These are phyloP conservation scores for Sporothrix variecibatus DNA, from an alignment of 2,329 filamentous ascomycete species.

Conservation along the genomic window DNA sequence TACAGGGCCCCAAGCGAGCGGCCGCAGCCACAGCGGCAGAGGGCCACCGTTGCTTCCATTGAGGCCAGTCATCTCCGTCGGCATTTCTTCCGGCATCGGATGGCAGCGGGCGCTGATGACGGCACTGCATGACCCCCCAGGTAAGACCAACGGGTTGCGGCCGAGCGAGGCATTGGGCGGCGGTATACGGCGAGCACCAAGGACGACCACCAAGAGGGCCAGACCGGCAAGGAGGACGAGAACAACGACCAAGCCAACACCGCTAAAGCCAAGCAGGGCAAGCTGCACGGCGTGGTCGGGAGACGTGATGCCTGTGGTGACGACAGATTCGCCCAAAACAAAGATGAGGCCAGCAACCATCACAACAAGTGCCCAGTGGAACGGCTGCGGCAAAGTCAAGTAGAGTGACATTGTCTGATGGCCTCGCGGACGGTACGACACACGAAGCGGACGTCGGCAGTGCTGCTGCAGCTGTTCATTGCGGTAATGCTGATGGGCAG, in stretches of 20 bases:
- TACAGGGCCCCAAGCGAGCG: slow-evolving; percentile 51
- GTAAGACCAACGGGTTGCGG: slow-evolving; percentile 52
- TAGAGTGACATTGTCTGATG: slow-evolving; percentile 51
- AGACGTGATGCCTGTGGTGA: slow-evolving; percentile 34
- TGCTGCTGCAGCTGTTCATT: slow-evolving; percentile 18
- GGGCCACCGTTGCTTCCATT: slow-evolving; percentile 26
- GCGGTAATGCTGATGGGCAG: slow-evolving; percentile 10
- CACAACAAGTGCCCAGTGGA: slow-evolving; percentile 48
- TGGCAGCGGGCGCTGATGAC: slow-evolving; percentile 55
- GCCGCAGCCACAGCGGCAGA: slow-evolving; percentile 39
- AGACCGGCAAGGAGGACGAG: slow-evolving; percentile 45
- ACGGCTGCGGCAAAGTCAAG: slow-evolving; percentile 52
- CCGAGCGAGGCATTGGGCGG: slow-evolving; percentile 31
- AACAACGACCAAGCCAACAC: slow-evolving; percentile 46
- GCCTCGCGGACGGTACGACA: slow-evolving; percentile 48
- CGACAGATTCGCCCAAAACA: slow-evolving; percentile 49
- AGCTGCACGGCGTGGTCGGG: slow-evolving; percentile 29
- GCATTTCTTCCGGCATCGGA: slow-evolving; percentile 36
- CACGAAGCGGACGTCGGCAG: slow-evolving; percentile 44
- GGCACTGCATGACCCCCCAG: slow-evolving; percentile 53
- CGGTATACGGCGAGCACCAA: slow-evolving; percentile 47
- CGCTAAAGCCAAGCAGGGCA: slow-evolving; percentile 47
- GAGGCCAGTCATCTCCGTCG: slow-evolving; percentile 25
- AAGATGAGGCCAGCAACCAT: slow-evolving; percentile 50
- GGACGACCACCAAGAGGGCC: slow-evolving; percentile 39